These are phyloP conservation scores for Vigna hirtella DNA, from an alignment of 306 rosid genomes.

Conservation along the genomic window DNA sequence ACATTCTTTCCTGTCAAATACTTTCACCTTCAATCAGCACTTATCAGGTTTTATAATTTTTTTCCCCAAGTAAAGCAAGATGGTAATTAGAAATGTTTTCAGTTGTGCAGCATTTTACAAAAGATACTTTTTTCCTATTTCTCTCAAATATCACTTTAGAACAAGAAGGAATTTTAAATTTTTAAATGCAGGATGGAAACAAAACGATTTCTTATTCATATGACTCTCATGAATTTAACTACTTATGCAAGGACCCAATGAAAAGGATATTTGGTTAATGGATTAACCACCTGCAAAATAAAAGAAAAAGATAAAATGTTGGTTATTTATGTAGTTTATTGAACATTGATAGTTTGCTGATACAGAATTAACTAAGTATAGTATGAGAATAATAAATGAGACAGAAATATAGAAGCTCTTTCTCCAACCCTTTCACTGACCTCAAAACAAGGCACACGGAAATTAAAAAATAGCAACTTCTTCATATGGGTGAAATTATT, in stretches of 20 bases:
- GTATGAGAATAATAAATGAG: constrained; percentile 2
- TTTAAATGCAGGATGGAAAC: constrained; percentile 11
- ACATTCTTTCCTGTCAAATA: constrained; percentile 9
- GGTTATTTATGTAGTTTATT: constrained; percentile 39
- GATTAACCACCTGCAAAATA: constrained; percentile 93
- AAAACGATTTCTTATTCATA: not conserved
- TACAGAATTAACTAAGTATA: not conserved
- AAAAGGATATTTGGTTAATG: constrained; percentile 99
- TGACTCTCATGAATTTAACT: not conserved
- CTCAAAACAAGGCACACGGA: not conserved
- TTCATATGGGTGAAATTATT: too few species aligned
- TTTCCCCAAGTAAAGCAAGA: not conserved
- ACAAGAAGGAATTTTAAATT: constrained; percentile 3
- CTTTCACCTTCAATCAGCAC: not conserved
- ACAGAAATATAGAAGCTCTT: not conserved
- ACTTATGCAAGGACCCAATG: not conserved
- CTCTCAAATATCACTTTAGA: not conserved
- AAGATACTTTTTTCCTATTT: not conserved
- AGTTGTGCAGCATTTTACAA: not conserved
- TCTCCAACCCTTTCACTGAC: too few species aligned
- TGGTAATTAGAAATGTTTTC: not conserved
- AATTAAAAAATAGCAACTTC: too few species aligned
- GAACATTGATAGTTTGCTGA: constrained; percentile 11
- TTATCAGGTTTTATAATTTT: not conserved
- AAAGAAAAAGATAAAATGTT: constrained; percentile 30